These are phyloP conservation scores for Myxozyma sirexii DNA, from an alignment of 805 yeast species.

Conservation along the genomic window DNA sequence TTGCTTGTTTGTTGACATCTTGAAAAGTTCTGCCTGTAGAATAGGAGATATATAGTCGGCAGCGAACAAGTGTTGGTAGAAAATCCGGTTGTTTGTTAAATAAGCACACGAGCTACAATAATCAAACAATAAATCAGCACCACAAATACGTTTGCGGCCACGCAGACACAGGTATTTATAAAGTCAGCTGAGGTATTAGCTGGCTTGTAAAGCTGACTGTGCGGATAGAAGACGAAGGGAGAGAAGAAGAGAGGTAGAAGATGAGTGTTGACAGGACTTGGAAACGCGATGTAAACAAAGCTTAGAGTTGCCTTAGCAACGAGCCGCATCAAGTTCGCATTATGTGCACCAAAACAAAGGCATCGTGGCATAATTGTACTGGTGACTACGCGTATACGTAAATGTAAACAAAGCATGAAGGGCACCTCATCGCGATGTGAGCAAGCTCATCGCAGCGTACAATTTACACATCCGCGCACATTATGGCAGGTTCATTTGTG, in stretches of 20 bases:
- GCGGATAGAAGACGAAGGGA: neutral
- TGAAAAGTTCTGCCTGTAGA: neutral
- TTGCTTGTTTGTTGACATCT: slow-evolving; percentile 1
- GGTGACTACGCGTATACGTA: no score
- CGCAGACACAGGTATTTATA: no score
- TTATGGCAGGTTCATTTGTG: neutral
- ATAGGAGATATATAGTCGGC: neutral
- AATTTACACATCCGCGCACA: neutral
- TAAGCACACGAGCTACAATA: no score
- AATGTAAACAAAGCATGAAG: neutral
- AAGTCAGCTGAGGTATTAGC: no score
- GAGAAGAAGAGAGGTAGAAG: neutral
- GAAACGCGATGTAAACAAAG: slow-evolving; percentile 1
- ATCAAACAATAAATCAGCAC: no score
- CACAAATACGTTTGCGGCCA: no score
- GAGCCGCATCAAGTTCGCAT: slow-evolving; percentile 2
- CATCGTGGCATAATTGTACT: neutral
- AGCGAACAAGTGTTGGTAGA: neutral
- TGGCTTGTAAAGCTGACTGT: no score
- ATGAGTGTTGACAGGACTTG: neutral
- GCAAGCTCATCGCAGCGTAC: neutral
- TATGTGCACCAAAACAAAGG: neutral
- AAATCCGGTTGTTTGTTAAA: no score
- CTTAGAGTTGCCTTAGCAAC: slow-evolving; percentile 9
- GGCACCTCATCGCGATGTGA: neutral